Evolutionary conservation across 306 rosid species (phyloP).

Genomic region (Ormosia emarginata): DNA sequence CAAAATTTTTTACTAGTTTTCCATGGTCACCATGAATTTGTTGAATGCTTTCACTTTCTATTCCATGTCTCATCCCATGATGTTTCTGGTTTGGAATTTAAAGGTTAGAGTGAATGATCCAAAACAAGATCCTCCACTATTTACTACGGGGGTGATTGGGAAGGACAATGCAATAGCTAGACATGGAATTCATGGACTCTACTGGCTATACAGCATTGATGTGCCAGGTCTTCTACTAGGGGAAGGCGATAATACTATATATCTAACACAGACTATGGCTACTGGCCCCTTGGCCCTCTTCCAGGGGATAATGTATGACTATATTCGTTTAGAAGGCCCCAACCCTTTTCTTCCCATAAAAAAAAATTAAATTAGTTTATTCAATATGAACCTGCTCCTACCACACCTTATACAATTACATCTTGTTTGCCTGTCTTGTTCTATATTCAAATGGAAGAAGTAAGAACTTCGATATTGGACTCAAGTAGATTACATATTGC

Average conservation of each 20-base stretch:
- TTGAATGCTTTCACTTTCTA: not conserved
- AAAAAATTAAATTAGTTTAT: not conserved
- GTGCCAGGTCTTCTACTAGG: conserved; percentile 39
- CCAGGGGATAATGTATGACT: conserved; percentile 84
- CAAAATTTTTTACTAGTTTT: not conserved
- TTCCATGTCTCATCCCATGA: not conserved
- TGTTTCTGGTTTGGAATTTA: not conserved
- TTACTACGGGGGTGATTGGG: conserved; percentile 72
- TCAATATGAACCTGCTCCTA: not conserved
- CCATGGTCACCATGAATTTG: not conserved
- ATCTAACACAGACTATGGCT: conserved; percentile 60
- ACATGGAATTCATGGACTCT: conserved; percentile 93
- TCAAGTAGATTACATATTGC: not conserved
- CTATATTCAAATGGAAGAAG: not conserved
- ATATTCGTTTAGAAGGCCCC: conserved; percentile 72
- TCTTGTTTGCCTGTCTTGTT: not conserved
- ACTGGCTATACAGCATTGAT: conserved; percentile 59
- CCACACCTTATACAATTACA: not conserved
- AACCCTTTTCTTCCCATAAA: not conserved
- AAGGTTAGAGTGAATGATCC: conserved; percentile 74
- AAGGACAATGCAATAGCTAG: conserved; percentile 81
- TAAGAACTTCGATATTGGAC: not conserved
- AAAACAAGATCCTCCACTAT: conserved; percentile 53
- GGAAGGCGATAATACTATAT: conserved; percentile 52
- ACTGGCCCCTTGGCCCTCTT: conserved; percentile 42